Evolutionary conservation across 2,329 filamentous ascomycete species (phyloP).

Genomic region (Amesomyces nigricolor): DNA sequence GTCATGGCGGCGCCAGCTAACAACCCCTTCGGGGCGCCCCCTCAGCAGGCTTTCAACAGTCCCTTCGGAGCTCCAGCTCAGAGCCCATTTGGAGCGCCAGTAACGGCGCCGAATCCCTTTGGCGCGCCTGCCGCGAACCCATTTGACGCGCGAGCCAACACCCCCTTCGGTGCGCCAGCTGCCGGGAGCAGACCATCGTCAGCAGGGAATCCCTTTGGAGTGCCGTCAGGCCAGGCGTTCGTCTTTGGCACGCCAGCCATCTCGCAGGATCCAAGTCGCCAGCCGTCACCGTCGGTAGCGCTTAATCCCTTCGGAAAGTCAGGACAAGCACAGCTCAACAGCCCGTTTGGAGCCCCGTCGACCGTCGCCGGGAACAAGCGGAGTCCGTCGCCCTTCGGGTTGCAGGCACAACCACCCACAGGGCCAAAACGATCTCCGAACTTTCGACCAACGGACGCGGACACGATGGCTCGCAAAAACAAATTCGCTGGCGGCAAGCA

Average conservation of each 20-base stretch:
- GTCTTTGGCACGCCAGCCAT: constrained; percentile 9
- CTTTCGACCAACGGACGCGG: not conserved
- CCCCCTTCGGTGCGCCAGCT: constrained; percentile 19
- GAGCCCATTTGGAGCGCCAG: constrained; percentile 10
- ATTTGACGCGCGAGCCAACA: constrained; percentile 1
- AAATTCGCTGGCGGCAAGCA: constrained; percentile 9
- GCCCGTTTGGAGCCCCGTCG: constrained; percentile 3
- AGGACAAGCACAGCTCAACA: constrained; percentile 2
- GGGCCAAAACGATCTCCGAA: not conserved
- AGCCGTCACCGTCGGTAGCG: not conserved
- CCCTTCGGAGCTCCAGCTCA: constrained; percentile 6
- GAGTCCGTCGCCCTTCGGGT: constrained; percentile 12
- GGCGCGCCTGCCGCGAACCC: not conserved
- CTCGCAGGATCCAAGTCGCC: constrained; percentile 7
- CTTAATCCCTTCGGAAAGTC: constrained; percentile 10
- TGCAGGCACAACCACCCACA: not conserved
- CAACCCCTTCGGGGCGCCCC: constrained; percentile 27
- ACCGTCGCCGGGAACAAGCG: not conserved
- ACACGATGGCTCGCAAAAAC: constrained; percentile 10
- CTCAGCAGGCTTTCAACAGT: constrained; percentile 9
- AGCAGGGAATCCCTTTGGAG: constrained; percentile 7
- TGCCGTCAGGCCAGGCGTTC: not conserved
- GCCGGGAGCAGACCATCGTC: constrained; percentile 4
- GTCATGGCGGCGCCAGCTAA: constrained; percentile 25
- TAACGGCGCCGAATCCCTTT: constrained; percentile 1